Evolutionary conservation across 208 protist genomes (phyloP).

Genomic region (Crithidia mellificae): DNA sequence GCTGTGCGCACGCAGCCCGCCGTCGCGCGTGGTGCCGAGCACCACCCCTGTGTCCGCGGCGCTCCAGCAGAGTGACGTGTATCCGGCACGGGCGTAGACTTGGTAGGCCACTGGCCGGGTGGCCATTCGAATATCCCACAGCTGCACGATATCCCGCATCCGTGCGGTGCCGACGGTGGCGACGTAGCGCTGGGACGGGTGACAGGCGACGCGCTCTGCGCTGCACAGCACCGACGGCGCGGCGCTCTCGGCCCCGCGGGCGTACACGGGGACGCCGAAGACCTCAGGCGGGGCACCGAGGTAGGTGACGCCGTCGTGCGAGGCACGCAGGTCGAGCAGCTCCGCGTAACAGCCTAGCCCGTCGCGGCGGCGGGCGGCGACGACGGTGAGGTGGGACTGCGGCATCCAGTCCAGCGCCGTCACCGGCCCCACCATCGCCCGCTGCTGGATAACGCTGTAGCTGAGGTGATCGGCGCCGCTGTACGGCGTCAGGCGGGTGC

Average conservation of each 20-base stretch:
- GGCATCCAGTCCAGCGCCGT: slow-evolving; percentile 76
- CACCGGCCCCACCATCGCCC: slow-evolving; percentile 47
- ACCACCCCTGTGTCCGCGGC: slow-evolving; percentile 38
- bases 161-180: slow-evolving; percentile 47
- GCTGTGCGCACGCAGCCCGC: slow-evolving; percentile 44
- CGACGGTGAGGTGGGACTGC: slow-evolving; percentile 53
- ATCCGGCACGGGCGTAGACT: slow-evolving; percentile 36
- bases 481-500: slow-evolving; percentile 3
- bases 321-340: slow-evolving; percentile 70
- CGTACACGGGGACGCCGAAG: slow-evolving; percentile 25
- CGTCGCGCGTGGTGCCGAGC: slow-evolving; percentile 47
- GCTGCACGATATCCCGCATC: slow-evolving; percentile 59
- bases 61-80: slow-evolving; percentile 73
- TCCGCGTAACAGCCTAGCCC: slow-evolving; percentile 59
- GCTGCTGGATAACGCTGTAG: slow-evolving; percentile 37
- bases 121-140: slow-evolving; percentile 74
- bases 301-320: slow-evolving; percentile 51
- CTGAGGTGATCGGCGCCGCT: slow-evolving; percentile 23
- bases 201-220: slow-evolving; percentile 68
- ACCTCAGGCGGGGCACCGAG: slow-evolving; percentile 46
- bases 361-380: slow-evolving; percentile 51
- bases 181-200: slow-evolving; percentile 58
- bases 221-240: slow-evolving; percentile 42
- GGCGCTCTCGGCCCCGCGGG: not conserved
- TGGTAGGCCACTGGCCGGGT: slow-evolving; percentile 39